These are phyloP conservation scores for Leucocoprinus leucothites DNA, from an alignment of 768 basidiomycete species.

Conservation along the genomic window DNA sequence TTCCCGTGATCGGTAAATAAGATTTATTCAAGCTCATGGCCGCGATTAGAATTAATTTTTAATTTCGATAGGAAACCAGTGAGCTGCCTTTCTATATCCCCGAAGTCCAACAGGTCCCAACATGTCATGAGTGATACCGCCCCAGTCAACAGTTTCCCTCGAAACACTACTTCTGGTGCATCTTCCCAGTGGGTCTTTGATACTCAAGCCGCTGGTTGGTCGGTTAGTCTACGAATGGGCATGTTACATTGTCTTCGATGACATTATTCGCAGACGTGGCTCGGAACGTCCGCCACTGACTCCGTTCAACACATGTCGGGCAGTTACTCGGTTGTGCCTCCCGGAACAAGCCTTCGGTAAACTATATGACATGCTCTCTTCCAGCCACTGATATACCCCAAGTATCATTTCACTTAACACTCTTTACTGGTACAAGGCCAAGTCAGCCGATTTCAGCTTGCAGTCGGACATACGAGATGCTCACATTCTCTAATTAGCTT, in stretches of 20 bases:
- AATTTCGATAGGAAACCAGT: constrained; percentile 45
- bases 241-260: neutral
- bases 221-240: constrained; percentile 26
- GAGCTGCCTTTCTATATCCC: constrained; percentile 14
- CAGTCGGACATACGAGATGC: neutral
- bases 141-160: constrained; percentile 58
- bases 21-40: neutral
- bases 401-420: constrained; percentile 61
- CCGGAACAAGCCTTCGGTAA: constrained; percentile 49
- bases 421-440: constrained; percentile 59
- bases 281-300: constrained; percentile 36
- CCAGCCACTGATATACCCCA: constrained; percentile 1
- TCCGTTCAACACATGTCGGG: constrained; percentile 49
- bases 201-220: constrained; percentile 46
- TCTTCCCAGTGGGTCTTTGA: constrained; percentile 58
- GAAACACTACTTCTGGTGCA: constrained; percentile 34
- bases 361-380: neutral
- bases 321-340: constrained; percentile 47
- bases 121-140: constrained; percentile 43
- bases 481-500: constrained; percentile 32
- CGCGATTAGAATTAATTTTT: neutral
- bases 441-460: constrained; percentile 29
- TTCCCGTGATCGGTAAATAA: constrained; percentile 44
- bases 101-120: no score
- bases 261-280: constrained; percentile 36